Percentiles rank a stretch among this genome's conserved stretches.
phyloP scores from a whole-genome alignment of 345 rosid genomes.

The Eucalyptus albens region DNA sequence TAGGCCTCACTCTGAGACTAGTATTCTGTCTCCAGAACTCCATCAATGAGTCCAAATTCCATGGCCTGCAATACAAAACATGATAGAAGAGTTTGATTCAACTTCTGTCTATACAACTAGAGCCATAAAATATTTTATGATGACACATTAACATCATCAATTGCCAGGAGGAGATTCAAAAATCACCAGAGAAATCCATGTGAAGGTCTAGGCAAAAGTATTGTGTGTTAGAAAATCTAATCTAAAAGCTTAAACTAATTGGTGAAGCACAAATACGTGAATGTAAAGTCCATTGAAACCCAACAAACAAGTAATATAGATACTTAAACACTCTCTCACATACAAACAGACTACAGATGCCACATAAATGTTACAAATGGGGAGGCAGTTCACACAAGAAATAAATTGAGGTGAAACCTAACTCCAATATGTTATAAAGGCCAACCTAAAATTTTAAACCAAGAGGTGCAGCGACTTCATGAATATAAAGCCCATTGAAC shows the following conservation, averaged over 20 bases:
- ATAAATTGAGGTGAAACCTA: not conserved
- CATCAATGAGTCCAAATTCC: constrained; percentile 83
- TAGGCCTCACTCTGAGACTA: constrained; percentile 3
- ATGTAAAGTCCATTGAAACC: not conserved
- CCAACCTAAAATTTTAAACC: not conserved
- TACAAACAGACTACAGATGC: not conserved
- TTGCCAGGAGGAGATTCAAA: not conserved
- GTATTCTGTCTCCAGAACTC: constrained; percentile 68
- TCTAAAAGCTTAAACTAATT: not conserved
- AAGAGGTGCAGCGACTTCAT: not conserved
- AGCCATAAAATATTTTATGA: not conserved
- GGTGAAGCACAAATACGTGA: not conserved
- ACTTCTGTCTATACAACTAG: not conserved
- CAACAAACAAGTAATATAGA: not conserved
- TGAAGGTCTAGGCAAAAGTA: not conserved
- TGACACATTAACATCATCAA: not conserved
- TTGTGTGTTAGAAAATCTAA: not conserved
- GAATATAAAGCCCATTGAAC: not conserved
- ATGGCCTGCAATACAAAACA: constrained; percentile 46
- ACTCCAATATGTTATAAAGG: not conserved
- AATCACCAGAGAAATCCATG: not conserved
- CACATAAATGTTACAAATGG: not conserved
- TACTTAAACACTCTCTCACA: not conserved
- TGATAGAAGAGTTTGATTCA: not conserved
- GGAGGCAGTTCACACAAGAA: not conserved